Base-by-base conservation (phyloP, 2,329 filamentous ascomycete species). In the Aspergillus awamori region DNA sequence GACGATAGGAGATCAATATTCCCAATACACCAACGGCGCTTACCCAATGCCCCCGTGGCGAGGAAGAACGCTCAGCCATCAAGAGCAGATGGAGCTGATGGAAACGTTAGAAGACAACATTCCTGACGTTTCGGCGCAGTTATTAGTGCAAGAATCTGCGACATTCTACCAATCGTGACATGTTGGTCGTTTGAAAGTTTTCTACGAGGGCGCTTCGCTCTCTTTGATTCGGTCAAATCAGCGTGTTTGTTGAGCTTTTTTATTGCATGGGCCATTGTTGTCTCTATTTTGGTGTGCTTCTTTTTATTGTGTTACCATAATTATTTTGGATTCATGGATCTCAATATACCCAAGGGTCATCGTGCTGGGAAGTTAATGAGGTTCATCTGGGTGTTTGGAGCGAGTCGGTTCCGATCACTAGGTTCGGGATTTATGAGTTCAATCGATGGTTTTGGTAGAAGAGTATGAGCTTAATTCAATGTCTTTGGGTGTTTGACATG, bases 31-130 rank as follows among this genome's bases (percentile, higher is more conserved):
- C 65, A 77, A 79, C 47, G 79, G 81, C 49, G 76, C 78, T 10
- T 79, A 78, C 59, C 78, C 77, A 30, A 72, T 78, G 62, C 74
- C 81, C 70, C 69, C 78, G 64, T 74, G 84, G 85, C 72, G 84
- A 83, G 61, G 87, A 86, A 69, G 92, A 84, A 82, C 82, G 61
- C 80, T 96, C 33, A 93, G 88, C 61, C 89, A 93, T 65, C 86
- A 92, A 70, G 91, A 96, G 76, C 92, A 95, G 76, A 79, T 89
- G 64, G 91, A 96, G 79, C 80, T 96, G 39, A 92, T 96, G 89
- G 87, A 88, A 58, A 87, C 88, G 53, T 83, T 96, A 36, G 90
- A 95, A 74, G 70, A 78, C 8, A 74, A 90, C 81, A 67, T 81
- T 52, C 79, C 79, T 3, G 79, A 80, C 63, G 75, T 81, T 8